Percentiles rank a stretch among this genome's conserved stretches.
Evolutionary conservation across 345 rosid genomes (phyloP).

Genomic region (Reutealis trisperma): DNA sequence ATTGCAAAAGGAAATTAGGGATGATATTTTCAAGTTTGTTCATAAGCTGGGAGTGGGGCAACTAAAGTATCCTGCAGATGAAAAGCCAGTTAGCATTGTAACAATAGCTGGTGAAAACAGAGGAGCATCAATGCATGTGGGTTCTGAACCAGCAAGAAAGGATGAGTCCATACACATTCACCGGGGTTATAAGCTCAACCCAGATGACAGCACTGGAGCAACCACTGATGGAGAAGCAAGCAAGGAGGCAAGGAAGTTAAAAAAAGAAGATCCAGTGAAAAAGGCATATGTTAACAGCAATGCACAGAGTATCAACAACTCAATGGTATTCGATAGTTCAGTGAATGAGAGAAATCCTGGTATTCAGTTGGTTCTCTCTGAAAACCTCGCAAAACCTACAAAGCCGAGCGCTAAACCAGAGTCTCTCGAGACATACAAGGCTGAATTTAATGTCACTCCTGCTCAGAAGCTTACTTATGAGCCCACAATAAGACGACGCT

Average conservation of each 20-base stretch:
- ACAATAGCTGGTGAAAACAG: constrained; percentile 86
- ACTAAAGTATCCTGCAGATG: constrained; percentile 41
- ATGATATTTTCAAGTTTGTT: constrained; percentile 60
- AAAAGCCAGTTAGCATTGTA: constrained; percentile 42
- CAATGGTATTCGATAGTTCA: constrained; percentile 56
- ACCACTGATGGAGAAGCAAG: constrained; percentile 61
- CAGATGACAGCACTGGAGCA: constrained; percentile 56
- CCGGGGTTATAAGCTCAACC: constrained; percentile 60
- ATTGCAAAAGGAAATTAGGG: constrained; percentile 53
- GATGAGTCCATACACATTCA: constrained; percentile 55
- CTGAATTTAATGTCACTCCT: constrained; percentile 36
- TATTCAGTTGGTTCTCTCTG: constrained; percentile 45
- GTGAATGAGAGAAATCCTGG: constrained; percentile 66
- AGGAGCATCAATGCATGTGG: constrained; percentile 71
- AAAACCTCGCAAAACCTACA: constrained; percentile 24
- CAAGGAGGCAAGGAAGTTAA: constrained; percentile 23
- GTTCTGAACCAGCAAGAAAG: constrained; percentile 47
- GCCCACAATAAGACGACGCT: constrained; percentile 62
- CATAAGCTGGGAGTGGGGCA: constrained; percentile 49
- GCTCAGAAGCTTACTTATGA: constrained; percentile 55
- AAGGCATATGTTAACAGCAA: constrained; percentile 67
- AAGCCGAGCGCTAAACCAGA: constrained; percentile 27
- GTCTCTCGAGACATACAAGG: constrained; percentile 35
- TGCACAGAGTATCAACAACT: constrained; percentile 67
- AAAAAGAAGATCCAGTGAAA: constrained; percentile 34